Evolutionary conservation across 2,329 filamentous ascomycete genomes (phyloP).

Genomic region (Dryadomyces quercivorus): DNA sequence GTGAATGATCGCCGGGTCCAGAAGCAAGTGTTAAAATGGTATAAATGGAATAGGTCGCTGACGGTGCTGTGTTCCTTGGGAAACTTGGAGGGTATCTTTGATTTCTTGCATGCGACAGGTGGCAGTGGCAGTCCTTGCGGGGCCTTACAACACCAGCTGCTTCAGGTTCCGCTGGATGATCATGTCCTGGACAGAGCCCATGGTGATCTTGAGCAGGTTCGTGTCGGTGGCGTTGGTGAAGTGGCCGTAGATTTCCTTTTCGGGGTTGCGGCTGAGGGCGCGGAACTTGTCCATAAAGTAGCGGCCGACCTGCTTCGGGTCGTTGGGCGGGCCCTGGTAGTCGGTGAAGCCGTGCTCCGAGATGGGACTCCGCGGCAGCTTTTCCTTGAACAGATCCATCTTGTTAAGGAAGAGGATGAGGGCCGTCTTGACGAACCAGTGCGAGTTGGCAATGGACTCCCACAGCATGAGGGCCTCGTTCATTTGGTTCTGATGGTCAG

Average conservation of each 20-base stretch:
- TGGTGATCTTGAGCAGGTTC: conserved; percentile 73
- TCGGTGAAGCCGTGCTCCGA: conserved; percentile 66
- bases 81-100: too few relatives aligned
- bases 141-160: conserved; percentile 55
- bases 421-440: conserved; percentile 73
- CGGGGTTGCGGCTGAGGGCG: conserved; percentile 57
- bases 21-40: too few relatives aligned
- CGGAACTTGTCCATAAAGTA: conserved; percentile 77
- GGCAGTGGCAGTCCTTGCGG: too few relatives aligned
- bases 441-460: conserved; percentile 74
- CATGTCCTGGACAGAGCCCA: conserved; percentile 79
- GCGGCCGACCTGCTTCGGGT: conserved; percentile 63
- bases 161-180: conserved; percentile 76
- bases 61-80: too few relatives aligned
- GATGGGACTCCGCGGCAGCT: conserved; percentile 59
- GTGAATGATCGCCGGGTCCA: neutral
- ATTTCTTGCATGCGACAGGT: too few relatives aligned
- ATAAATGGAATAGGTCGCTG: too few relatives aligned
- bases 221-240: conserved; percentile 54
- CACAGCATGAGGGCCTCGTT: conserved; percentile 80
- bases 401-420: conserved; percentile 82
- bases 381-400: conserved; percentile 74
- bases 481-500: conserved; percentile 64
- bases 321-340: conserved; percentile 58
- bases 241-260: conserved; percentile 52